phyloP scores from a whole-genome alignment of 768 basidiomycete genomes.

The Boletus subparvulus region DNA sequence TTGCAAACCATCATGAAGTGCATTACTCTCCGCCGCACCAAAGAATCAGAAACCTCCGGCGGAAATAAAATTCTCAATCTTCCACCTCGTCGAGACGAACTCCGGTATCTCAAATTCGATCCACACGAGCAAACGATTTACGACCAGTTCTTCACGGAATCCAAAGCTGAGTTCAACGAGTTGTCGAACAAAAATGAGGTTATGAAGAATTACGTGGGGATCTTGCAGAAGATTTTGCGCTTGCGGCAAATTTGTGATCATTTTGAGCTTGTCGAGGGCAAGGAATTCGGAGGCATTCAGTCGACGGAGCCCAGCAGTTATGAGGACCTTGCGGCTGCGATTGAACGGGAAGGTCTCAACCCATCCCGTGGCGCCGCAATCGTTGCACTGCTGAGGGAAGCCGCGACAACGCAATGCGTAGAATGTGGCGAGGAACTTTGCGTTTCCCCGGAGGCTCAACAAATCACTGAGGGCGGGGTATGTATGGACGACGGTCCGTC shows the following conservation, averaged over 20 bases:
- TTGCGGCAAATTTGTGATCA: slow-evolving; percentile 98
- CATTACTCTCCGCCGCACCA: slow-evolving; percentile 94
- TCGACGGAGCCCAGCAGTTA: slow-evolving; percentile 55
- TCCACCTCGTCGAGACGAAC: slow-evolving; percentile 87
- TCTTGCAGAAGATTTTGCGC: slow-evolving; percentile 93
- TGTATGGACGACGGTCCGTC: slow-evolving; percentile 52
- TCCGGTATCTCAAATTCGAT: slow-evolving; percentile 83
- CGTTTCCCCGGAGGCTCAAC: slow-evolving; percentile 41
- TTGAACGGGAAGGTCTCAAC: slow-evolving; percentile 78
- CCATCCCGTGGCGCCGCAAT: slow-evolving; percentile 74
- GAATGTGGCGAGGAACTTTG: slow-evolving; percentile 84
- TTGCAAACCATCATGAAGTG: slow-evolving; percentile 96
- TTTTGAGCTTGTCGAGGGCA: slow-evolving; percentile 81
- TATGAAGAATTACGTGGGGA: slow-evolving; percentile 98
- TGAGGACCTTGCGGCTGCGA: slow-evolving; percentile 76
- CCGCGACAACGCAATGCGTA: slow-evolving; percentile 83
- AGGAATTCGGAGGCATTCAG: slow-evolving; percentile 49
- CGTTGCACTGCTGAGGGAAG: slow-evolving; percentile 81
- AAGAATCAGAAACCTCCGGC: slow-evolving; percentile 78
- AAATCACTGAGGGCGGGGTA: slow-evolving; percentile 41
- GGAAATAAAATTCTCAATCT: slow-evolving; percentile 85
- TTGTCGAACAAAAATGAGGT: slow-evolving; percentile 87
- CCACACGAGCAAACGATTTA: slow-evolving; percentile 82
- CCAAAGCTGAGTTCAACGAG: slow-evolving; percentile 88
- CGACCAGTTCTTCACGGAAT: slow-evolving; percentile 83